A percentile compares a stretch with the other conserved stretches of the same genome.
phyloP scores from a whole-genome alignment of 768 basidiomycete genomes.

The Suillus bovinus region DNA sequence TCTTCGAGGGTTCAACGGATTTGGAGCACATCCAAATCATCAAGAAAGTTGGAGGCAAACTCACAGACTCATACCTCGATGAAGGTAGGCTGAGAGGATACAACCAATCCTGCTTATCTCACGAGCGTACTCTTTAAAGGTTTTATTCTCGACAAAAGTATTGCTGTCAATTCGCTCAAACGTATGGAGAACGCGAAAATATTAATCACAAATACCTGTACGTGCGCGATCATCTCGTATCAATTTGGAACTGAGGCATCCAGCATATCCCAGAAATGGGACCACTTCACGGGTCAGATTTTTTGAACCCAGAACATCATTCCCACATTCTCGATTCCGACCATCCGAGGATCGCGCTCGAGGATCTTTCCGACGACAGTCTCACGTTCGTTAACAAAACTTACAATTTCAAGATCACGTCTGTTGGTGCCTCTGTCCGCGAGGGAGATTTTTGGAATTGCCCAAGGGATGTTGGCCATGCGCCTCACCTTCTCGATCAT shows the following conservation, averaged over 20 bases:
- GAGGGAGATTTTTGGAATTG: conserved; percentile 7
- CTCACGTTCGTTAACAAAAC: neutral
- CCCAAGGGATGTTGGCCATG: neutral
- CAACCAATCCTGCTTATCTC: neutral
- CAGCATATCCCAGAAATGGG: conserved; percentile 12
- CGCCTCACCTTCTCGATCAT: neutral
- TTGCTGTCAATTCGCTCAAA: conserved; percentile 93
- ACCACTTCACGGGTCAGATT: conserved; percentile 26
- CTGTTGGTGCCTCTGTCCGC: conserved; percentile 9
- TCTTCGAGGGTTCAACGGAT: conserved; percentile 83
- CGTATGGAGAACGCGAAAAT: conserved; percentile 94
- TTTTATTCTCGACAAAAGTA: conserved; percentile 96
- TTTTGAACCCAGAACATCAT: conserved; percentile 27
- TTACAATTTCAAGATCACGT: conserved; percentile 9
- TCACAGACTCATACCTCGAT: conserved; percentile 97
- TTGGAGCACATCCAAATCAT: conserved; percentile 99
- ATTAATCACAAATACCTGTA: conserved; percentile 97
- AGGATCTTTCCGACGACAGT: conserved; percentile 4
- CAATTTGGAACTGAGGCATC: neutral
- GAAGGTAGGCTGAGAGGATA: conserved; percentile 61
- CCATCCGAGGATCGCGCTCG: conserved; percentile 29
- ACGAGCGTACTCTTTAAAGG: conserved; percentile 43
- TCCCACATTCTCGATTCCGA: conserved; percentile 24
- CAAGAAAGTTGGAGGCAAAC: conserved; percentile 99
- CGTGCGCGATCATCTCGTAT: conserved; percentile 27